Evolutionary conservation across 306 rosid genomes (phyloP).

Genomic region (Arachis stenosperma): DNA sequence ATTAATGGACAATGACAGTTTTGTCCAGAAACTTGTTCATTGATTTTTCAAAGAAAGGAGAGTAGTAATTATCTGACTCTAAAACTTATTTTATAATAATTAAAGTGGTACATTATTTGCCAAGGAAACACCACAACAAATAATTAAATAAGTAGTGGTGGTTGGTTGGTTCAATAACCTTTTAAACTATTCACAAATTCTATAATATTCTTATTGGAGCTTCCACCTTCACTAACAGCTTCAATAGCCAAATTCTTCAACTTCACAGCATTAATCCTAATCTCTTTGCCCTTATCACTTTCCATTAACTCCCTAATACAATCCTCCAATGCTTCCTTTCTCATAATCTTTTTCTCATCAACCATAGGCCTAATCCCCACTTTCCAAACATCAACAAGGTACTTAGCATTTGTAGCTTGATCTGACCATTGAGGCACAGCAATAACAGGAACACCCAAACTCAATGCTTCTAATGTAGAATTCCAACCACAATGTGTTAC

Average conservation of each 20-base stretch:
- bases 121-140: not conserved
- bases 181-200: constrained; percentile 22
- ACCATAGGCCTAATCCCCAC: constrained; percentile 14
- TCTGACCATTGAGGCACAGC: constrained; percentile 42
- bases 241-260: constrained; percentile 30
- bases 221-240: constrained; percentile 29
- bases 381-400: constrained; percentile 27
- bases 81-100: too few species aligned
- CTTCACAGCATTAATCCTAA: constrained; percentile 7
- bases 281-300: constrained; percentile 24
- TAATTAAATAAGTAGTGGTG: too few species aligned
- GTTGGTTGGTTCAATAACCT: too few species aligned
- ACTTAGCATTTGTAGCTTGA: constrained; percentile 33
- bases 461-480: constrained; percentile 30
- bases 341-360: constrained; percentile 32
- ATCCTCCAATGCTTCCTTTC: not conserved
- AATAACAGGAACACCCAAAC: constrained; percentile 40
- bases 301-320: constrained; percentile 23
- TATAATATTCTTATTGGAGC: constrained; percentile 21
- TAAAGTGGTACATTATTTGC: not conserved
- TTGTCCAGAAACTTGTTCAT: too few species aligned
- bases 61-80: too few species aligned
- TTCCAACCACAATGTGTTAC: constrained; percentile 50
- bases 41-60: too few species aligned
- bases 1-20: too few species aligned